These are phyloP conservation scores for Colletotrichum shisoi DNA, from an alignment of 2,329 filamentous ascomycete species.

Conservation along the genomic window DNA sequence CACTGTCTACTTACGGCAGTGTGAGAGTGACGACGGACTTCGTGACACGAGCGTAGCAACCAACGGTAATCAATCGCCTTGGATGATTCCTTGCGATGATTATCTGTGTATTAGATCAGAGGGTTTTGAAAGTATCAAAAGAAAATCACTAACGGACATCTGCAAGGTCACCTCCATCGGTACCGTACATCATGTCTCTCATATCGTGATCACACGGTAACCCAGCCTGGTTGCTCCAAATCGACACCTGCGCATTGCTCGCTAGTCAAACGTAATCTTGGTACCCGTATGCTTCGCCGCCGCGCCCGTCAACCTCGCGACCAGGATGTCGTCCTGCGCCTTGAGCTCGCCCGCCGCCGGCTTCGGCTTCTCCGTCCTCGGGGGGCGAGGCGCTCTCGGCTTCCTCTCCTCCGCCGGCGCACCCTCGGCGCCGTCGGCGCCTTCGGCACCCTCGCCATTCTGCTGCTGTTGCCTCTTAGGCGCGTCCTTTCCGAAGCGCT, in stretches of 20 bases:
- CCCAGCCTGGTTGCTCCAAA: background rate
- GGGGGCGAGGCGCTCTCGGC: constrained; percentile 46
- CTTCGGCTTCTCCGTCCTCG: constrained; percentile 42
- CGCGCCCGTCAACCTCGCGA: constrained; percentile 75
- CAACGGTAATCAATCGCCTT: no score
- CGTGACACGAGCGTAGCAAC: no score
- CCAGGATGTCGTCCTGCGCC: constrained; percentile 57
- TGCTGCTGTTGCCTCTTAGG: constrained; percentile 50
- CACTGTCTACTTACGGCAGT: no score
- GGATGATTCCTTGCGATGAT: no score
- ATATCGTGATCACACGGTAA: no score
- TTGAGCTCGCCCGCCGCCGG: constrained; percentile 45
- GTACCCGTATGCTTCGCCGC: constrained; percentile 81
- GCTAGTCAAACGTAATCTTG: constrained; percentile 75
- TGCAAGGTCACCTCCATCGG: background rate
- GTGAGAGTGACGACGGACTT: no score
- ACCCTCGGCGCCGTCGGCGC: constrained; percentile 38
- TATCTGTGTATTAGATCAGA: no score
- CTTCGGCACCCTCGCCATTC: constrained; percentile 43
- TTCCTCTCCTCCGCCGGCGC: constrained; percentile 43
- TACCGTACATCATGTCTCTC: background rate
- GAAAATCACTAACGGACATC: no score
- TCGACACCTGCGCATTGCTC: constrained; percentile 3
- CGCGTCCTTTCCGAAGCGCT: constrained; percentile 83
- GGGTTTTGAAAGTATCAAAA: no score